Conservation (phyloP, 306 rosid genomes). For the Vigna unguiculata region DNA sequence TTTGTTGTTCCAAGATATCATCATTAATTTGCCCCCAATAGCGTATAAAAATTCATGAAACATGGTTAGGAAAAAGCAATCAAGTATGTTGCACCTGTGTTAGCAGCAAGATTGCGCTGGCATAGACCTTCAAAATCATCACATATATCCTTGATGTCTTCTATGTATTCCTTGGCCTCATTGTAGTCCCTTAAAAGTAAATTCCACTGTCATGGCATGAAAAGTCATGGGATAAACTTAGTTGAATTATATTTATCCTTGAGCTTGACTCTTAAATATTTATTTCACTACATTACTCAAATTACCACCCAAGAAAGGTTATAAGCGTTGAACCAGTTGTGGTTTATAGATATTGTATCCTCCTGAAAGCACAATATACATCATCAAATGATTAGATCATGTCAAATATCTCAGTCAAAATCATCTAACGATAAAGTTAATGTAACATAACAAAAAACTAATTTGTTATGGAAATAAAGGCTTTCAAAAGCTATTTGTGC, state of each 20-base stretch:
- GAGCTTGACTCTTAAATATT: slow-evolving; percentile 31
- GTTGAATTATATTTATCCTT: slow-evolving; percentile 31
- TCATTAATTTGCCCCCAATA: slow-evolving; percentile 18
- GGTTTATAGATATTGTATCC: slow-evolving; percentile 90
- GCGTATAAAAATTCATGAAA: slow-evolving; percentile 33
- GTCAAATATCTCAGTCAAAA: slow-evolving; percentile 19
- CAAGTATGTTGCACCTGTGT: slow-evolving; percentile 48
- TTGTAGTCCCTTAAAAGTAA: slow-evolving; percentile 80
- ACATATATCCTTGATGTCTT: slow-evolving; percentile 89
- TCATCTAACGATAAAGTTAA: slow-evolving; percentile 33
- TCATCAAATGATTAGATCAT: slow-evolving; percentile 33
- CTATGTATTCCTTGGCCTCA: slow-evolving; percentile 91
- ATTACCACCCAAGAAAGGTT: slow-evolving; percentile 91
- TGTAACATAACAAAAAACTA: slow-evolving; percentile 14
- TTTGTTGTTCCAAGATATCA: slow-evolving; percentile 12
- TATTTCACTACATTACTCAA: slow-evolving; percentile 39
- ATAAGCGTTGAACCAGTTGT: slow-evolving; percentile 93
- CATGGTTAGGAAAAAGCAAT: slow-evolving; percentile 24
- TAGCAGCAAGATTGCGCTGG: slow-evolving; percentile 94
- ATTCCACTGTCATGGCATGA: slow-evolving; percentile 71
- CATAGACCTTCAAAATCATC: slow-evolving; percentile 95
- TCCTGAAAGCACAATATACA: slow-evolving; percentile 72
- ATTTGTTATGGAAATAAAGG: slow-evolving; percentile 26
- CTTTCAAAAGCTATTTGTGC: slow-evolving; percentile 16
- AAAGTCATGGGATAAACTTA: slow-evolving; percentile 40